Conservation (phyloP, 345 rosid species). For the Sisymbrium altissimum region DNA sequence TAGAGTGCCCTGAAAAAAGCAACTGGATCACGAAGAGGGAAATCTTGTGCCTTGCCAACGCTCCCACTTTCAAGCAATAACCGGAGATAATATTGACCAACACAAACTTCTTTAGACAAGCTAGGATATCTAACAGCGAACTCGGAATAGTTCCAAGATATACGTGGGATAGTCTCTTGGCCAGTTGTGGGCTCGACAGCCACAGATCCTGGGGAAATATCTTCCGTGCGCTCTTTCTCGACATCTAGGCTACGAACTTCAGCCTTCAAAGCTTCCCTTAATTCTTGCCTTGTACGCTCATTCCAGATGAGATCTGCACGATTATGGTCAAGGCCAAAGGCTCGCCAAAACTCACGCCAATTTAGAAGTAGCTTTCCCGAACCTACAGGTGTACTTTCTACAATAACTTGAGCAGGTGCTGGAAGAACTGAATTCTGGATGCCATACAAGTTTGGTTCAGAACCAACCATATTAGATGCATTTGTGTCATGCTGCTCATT, state of each 20-base stretch:
- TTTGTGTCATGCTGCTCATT: slow-evolving; percentile 49
- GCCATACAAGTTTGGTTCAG: slow-evolving; percentile 45
- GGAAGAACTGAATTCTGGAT: slow-evolving; percentile 61
- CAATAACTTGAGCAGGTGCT: slow-evolving; percentile 97
- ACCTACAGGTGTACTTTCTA: slow-evolving; percentile 89
- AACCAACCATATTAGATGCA: slow-evolving; percentile 43
- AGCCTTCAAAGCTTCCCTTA: slow-evolving; percentile 93
- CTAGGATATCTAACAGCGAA: slow-evolving; percentile 86
- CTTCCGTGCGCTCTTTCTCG: slow-evolving; percentile 96
- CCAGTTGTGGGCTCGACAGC: slow-evolving; percentile 50
- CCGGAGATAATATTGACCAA: slow-evolving; percentile 95
- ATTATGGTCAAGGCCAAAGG: slow-evolving; percentile 96
- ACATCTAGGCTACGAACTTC: slow-evolving; percentile 96
- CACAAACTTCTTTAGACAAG: slow-evolving; percentile 98
- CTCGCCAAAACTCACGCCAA: slow-evolving; percentile 99
- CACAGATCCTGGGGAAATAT: slow-evolving; percentile 81
- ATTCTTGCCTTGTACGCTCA: slow-evolving; percentile 96
- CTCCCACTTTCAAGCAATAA: slow-evolving; percentile 95
- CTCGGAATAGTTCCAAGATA: slow-evolving; percentile 99
- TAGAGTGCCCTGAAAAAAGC: slow-evolving; percentile 97
- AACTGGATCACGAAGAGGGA: slow-evolving; percentile 94
- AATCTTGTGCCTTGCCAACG: slow-evolving; percentile 89
- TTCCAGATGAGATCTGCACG: slow-evolving; percentile 99
- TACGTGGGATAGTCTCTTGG: slow-evolving; percentile 73
- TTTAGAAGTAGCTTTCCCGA: slow-evolving; percentile 88